Evolutionary conservation across 2,329 filamentous ascomycete species (phyloP).

Genomic region (Penicillium sp.): DNA sequence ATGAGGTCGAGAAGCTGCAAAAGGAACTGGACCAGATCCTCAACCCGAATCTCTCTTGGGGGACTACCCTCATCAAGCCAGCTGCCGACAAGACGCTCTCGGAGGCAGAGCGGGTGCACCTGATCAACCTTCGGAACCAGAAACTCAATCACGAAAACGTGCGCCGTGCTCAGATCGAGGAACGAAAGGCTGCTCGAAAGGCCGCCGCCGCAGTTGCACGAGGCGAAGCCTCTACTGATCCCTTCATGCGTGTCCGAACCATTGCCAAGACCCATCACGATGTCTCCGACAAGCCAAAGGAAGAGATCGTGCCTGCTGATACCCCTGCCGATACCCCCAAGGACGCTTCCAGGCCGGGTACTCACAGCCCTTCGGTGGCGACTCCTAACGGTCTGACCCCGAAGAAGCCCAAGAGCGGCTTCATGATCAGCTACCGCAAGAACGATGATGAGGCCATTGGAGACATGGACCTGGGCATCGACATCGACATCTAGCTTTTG

Average conservation of each 20-base stretch:
- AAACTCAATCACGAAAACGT: conserved; percentile 80
- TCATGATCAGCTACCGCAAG: conserved; percentile 68
- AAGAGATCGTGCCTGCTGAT: conserved; percentile 23
- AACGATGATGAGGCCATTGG: conserved; percentile 93
- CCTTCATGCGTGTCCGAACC: conserved; percentile 59
- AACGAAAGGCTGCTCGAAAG: conserved; percentile 61
- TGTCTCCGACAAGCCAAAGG: conserved; percentile 44
- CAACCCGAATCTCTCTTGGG: conserved; percentile 65
- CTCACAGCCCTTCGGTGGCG: conserved; percentile 49
- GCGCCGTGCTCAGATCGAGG: conserved; percentile 81
- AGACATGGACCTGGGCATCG: conserved; percentile 81
- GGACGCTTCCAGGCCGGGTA: conserved; percentile 47
- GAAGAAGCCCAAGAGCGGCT: conserved; percentile 42
- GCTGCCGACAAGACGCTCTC: conserved; percentile 47
- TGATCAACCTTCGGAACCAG: conserved; percentile 79
- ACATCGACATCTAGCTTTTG: conserved; percentile 63
- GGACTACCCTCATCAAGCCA: conserved; percentile 59
- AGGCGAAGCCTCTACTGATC: conserved; percentile 55
- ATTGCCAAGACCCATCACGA: conserved; percentile 65
- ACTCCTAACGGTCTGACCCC: conserved; percentile 45
- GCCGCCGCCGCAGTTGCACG: conserved; percentile 58
- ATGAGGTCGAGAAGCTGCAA: conserved; percentile 47
- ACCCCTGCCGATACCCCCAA: conserved; percentile 37
- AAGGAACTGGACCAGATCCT: conserved; percentile 45
- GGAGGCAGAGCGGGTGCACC: conserved; percentile 76